phyloP scores from a whole-genome alignment of 1,139 yeast genomes.

The Barnettozyma hawaiiensis region DNA sequence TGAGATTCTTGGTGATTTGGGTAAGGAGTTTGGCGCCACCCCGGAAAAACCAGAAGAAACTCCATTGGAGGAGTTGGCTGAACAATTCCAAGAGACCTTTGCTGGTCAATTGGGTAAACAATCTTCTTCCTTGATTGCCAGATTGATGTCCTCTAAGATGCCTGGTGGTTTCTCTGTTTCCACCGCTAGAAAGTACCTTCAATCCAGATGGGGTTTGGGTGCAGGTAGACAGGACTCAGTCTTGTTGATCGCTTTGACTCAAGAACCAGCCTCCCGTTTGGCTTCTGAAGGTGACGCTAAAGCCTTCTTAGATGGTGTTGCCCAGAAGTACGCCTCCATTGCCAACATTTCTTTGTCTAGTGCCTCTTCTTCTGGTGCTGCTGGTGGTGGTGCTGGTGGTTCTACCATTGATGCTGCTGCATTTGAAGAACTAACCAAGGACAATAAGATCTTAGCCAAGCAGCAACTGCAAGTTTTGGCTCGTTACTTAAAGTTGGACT shows the following conservation, averaged over 20 bases:
- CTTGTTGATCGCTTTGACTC: conserved; percentile 72
- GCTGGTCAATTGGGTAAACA: conserved; percentile 89
- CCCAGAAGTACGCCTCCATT: conserved; percentile 78
- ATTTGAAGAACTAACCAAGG: conserved; percentile 87
- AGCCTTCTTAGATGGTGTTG: conserved; percentile 72
- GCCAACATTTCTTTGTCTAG: conserved; percentile 75
- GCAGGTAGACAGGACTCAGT: conserved; percentile 92
- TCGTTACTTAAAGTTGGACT: conserved; percentile 86
- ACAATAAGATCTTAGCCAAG: conserved; percentile 81
- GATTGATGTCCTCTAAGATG: conserved; percentile 94
- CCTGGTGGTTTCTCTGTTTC: conserved; percentile 98
- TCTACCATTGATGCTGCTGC: conserved; percentile 95
- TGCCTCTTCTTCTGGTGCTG: conserved; percentile 49
- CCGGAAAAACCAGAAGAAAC: conserved; percentile 99
- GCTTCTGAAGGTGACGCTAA: conserved; percentile 86
- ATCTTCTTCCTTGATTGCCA: conserved; percentile 79
- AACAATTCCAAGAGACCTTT: conserved; percentile 87
- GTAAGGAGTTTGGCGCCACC: conserved; percentile 95
- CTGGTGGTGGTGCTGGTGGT: conserved; percentile 67
- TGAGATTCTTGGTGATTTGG: conserved; percentile 96
- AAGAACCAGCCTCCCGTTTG: conserved; percentile 87
- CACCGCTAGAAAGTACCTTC: conserved; percentile 84
- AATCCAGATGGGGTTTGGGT: conserved; percentile 86
- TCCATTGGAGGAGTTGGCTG: conserved; percentile 93
- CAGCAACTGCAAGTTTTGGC: conserved; percentile 96